phyloP scores from a whole-genome alignment of 169 alveolate genomes.

The Amoebophrya sp. region DNA sequence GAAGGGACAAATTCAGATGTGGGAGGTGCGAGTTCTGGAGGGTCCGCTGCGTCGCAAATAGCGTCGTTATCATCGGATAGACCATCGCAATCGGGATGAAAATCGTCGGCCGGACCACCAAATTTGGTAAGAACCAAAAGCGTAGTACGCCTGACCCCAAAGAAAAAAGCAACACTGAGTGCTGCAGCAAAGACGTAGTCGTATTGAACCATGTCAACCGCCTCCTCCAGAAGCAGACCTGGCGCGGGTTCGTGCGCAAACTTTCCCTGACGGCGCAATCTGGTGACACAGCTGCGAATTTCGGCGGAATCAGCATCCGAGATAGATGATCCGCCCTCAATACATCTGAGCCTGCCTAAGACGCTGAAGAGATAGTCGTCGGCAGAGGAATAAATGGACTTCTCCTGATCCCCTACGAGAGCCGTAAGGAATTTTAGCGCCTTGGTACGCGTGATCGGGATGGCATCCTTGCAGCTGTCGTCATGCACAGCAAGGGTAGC shows the following conservation, averaged over 20 bases:
- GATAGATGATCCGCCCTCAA: not conserved
- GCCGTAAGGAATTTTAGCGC: too few species aligned
- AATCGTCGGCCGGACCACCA: not conserved
- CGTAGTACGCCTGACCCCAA: too few species aligned
- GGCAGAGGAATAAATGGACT: not conserved
- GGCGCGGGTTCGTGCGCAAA: not conserved
- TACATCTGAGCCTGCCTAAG: not conserved
- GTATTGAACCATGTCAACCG: not conserved
- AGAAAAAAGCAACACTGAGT: not conserved
- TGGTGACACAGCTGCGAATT: not conserved
- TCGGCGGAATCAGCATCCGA: not conserved
- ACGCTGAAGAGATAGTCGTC: not conserved
- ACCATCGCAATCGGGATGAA: not conserved
- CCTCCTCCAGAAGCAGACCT: not conserved
- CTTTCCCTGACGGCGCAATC: not conserved
- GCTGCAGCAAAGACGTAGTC: not conserved
- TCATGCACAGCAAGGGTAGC: too few species aligned
- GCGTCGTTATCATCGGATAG: not conserved
- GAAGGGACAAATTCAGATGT: too few species aligned
- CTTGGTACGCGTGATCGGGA: too few species aligned
- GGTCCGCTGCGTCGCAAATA: not conserved
- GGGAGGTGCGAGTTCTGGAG: too few species aligned
- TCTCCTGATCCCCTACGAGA: too few species aligned
- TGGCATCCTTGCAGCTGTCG: too few species aligned
- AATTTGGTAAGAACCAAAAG: too few species aligned